Conservation (phyloP, 2,329 filamentous ascomycete genomes). For the Pestalotiopsis sp. region DNA sequence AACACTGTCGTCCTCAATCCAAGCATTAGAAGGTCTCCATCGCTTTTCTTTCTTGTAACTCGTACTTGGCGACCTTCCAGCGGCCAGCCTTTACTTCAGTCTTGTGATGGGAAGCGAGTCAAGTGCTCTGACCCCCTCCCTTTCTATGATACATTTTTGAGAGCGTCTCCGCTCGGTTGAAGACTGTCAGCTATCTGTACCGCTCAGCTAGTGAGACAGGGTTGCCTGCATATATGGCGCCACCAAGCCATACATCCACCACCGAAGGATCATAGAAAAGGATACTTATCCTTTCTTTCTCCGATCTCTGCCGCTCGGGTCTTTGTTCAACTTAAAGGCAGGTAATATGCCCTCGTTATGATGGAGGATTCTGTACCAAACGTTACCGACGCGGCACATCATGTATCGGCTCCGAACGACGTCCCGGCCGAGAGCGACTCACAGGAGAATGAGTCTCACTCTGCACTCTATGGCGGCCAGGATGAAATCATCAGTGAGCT, state of each 20-base stretch:
- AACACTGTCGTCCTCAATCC: too few relatives aligned
- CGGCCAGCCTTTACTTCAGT: background rate
- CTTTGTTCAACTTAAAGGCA: background rate
- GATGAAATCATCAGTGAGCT: conserved; percentile 14
- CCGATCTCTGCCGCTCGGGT: background rate
- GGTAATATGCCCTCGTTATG: background rate
- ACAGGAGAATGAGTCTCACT: background rate
- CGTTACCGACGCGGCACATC: background rate
- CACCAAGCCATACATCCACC: background rate
- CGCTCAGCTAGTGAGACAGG: background rate
- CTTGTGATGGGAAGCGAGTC: background rate
- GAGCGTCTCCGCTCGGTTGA: background rate
- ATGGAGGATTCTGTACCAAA: background rate
- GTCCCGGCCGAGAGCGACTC: background rate
- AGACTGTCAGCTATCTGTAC: background rate
- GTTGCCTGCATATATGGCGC: background rate
- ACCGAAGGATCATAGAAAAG: background rate
- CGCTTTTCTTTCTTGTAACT: background rate
- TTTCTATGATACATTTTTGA: background rate
- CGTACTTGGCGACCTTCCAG: background rate
- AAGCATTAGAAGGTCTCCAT: too few relatives aligned
- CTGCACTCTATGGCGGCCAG: background rate
- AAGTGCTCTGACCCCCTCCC: background rate
- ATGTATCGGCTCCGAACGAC: background rate
- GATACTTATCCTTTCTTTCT: background rate